These are phyloP conservation scores for Citrus cavaleriei DNA, from an alignment of 345 rosid genomes.

Conservation along the genomic window DNA sequence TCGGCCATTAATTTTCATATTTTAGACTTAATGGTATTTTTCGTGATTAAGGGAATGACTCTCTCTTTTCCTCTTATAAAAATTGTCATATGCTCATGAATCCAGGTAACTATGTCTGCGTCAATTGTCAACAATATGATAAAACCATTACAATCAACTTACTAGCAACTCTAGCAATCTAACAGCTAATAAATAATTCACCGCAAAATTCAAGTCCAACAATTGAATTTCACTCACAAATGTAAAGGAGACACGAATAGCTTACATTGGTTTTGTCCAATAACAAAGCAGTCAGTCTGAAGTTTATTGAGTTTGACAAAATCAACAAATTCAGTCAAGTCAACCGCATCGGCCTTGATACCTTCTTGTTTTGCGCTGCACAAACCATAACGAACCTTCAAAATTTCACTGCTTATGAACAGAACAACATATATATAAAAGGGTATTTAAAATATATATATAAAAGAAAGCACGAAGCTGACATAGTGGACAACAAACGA, in stretches of 20 bases:
- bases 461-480: constrained; percentile 5
- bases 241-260: neutral
- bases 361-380: constrained; percentile 76
- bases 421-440: neutral
- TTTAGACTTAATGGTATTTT: no score
- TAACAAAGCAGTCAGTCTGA: constrained; percentile 57
- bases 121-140: no score
- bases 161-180: neutral
- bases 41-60: no score
- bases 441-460: neutral
- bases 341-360: constrained; percentile 53
- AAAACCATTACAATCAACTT: no score
- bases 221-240: neutral
- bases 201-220: neutral
- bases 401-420: neutral
- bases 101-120: no score
- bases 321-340: constrained; percentile 50
- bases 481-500: constrained; percentile 80
- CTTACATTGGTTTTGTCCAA: constrained; percentile 75
- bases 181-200: neutral
- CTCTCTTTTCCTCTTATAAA: no score
- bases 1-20: no score
- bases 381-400: constrained; percentile 17
- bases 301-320: constrained; percentile 64
- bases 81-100: no score